Percentiles rank a stretch among this genome's conserved stretches.
These are phyloP conservation scores for Aureobasidium lini DNA, from an alignment of 2,329 filamentous ascomycete genomes.

Conservation along the genomic window DNA sequence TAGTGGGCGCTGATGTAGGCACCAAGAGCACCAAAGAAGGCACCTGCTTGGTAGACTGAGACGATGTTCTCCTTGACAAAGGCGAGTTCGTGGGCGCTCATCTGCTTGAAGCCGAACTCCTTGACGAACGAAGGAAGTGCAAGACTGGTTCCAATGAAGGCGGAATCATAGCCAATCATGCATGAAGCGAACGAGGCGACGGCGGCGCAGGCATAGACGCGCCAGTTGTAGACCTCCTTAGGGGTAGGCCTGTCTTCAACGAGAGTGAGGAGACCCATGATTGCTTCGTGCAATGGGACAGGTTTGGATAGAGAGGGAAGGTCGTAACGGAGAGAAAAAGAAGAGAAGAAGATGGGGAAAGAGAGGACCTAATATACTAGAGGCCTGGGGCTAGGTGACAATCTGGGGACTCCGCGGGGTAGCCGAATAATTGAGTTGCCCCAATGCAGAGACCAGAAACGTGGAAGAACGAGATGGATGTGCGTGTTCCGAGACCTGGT, in stretches of 20 bases:
- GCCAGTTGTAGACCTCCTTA: slow-evolving; percentile 53
- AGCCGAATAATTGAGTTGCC: not conserved
- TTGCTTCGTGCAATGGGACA: not conserved
- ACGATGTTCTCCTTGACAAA: slow-evolving; percentile 69
- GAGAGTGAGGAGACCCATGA: slow-evolving; percentile 31
- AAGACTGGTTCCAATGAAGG: slow-evolving; percentile 73
- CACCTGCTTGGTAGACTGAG: slow-evolving; percentile 73
- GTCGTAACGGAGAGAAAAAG: slow-evolving; percentile 10
- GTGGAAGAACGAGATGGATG: not conserved
- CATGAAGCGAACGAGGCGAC: slow-evolving; percentile 51
- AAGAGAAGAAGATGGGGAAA: slow-evolving; percentile 3
- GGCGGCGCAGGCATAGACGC: slow-evolving; percentile 47
- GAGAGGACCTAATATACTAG: not conserved
- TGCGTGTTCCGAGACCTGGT: not conserved
- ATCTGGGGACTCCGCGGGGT: slow-evolving; percentile 8
- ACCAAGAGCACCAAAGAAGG: slow-evolving; percentile 70
- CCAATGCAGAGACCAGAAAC: not conserved
- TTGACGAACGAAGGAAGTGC: slow-evolving; percentile 59
- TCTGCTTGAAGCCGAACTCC: slow-evolving; percentile 58
- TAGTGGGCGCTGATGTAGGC: slow-evolving; percentile 61
- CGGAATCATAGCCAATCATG: slow-evolving; percentile 61
- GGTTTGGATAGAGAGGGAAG: not conserved
- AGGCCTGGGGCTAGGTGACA: not conserved
- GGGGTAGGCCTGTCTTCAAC: slow-evolving; percentile 45
- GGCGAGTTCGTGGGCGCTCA: slow-evolving; percentile 42